These are phyloP conservation scores for Primulina huaijiensis DNA, from an alignment of 257 asterid genomes.

Conservation along the genomic window DNA sequence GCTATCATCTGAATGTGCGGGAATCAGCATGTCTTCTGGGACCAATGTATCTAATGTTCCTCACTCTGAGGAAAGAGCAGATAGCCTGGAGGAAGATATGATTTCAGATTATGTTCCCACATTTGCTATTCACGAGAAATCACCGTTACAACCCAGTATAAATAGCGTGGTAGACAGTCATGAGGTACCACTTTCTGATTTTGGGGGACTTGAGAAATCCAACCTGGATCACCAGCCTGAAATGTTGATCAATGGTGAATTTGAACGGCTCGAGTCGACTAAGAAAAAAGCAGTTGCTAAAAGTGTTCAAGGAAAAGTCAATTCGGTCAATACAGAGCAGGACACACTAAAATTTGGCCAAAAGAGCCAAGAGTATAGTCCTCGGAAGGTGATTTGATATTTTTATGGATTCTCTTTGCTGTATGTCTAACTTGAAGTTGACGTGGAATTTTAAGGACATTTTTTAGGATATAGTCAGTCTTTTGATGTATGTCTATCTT, in stretches of 20 bases:
- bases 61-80: conserved; percentile 41
- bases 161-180: conserved; percentile 35
- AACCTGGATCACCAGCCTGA: conserved; percentile 43
- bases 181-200: conserved; percentile 40
- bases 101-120: conserved; percentile 71
- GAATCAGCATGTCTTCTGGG: conserved; percentile 40
- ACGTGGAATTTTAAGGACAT: neutral
- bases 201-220: conserved; percentile 31
- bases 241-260: conserved; percentile 47
- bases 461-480: neutral
- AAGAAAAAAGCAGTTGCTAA: conserved; percentile 36
- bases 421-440: conserved; percentile 1
- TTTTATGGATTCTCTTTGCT: conserved; percentile 15
- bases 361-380: conserved; percentile 49
- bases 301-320: conserved; percentile 53
- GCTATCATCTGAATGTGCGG: conserved; percentile 42
- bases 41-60: conserved; percentile 35
- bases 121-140: conserved; percentile 60
- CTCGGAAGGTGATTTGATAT: conserved; percentile 57
- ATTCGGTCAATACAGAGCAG: conserved; percentile 42
- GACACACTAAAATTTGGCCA: conserved; percentile 49
- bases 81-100: conserved; percentile 44
- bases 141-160: conserved; percentile 35
- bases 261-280: conserved; percentile 45
- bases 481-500: conserved; percentile 3